Conservation (phyloP, 805 yeast genomes). For the Komagataella pseudopastoris region DNA sequence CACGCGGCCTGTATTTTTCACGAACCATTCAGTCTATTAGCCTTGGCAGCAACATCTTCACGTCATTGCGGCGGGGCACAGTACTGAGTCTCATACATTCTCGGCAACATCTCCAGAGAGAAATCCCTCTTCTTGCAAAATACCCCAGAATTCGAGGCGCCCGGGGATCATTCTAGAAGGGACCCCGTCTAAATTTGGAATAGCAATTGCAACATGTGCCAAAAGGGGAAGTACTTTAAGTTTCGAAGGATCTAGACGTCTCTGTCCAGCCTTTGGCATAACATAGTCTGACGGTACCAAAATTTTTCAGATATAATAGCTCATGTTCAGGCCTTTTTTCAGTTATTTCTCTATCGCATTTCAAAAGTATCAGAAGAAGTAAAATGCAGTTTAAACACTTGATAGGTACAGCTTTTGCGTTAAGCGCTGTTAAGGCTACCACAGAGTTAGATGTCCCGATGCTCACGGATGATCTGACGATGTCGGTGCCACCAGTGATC, state of each 20-base stretch:
- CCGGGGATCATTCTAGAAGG: background rate
- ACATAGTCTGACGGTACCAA: background rate
- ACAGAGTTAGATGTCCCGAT: background rate
- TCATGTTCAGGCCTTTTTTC: background rate
- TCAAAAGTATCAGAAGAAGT: background rate
- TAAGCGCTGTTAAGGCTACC: background rate
- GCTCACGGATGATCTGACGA: background rate
- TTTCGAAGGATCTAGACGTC: background rate
- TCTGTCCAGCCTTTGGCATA: background rate
- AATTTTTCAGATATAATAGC: background rate
- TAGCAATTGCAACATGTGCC: background rate
- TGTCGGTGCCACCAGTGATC: background rate
- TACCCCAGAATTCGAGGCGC: background rate
- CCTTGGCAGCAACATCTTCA: background rate
- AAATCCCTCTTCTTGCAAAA: background rate
- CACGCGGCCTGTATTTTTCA: background rate
- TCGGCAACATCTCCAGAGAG: background rate
- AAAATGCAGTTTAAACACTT: background rate
- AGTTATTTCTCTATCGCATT: background rate
- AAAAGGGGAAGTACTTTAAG: background rate
- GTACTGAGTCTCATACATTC: background rate
- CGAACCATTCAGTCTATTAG: background rate
- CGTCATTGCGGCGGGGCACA: background rate
- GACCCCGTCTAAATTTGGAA: background rate
- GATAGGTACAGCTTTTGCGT: background rate